These are phyloP conservation scores for Anthoceros angustus DNA, from an alignment of 225 moss, liverwort and hornwort species.

Conservation along the genomic window DNA sequence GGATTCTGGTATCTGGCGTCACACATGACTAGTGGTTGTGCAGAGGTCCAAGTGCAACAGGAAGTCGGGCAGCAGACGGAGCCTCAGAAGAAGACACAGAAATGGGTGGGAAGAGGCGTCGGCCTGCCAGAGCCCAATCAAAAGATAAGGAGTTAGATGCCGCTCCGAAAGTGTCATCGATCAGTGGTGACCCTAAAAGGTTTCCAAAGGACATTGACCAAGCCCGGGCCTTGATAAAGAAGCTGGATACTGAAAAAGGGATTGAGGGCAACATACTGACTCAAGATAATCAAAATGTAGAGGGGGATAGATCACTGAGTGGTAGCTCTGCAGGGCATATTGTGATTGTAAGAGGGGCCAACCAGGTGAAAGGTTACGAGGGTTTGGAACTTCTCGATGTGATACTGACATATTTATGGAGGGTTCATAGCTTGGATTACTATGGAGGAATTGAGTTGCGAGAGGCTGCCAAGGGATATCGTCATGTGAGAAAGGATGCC, in stretches of 20 bases:
- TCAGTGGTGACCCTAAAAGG: slow-evolving; percentile 66
- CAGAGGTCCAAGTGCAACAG: slow-evolving; percentile 75
- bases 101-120: slow-evolving; percentile 54
- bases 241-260: slow-evolving; percentile 84
- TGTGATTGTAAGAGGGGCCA: slow-evolving; percentile 85
- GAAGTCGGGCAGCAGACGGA: slow-evolving; percentile 35
- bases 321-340: slow-evolving; percentile 69
- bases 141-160: slow-evolving; percentile 88
- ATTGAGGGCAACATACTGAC: slow-evolving; percentile 65
- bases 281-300: slow-evolving; percentile 45
- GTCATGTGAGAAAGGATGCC: slow-evolving; percentile 67
- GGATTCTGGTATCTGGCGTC: not conserved
- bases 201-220: slow-evolving; percentile 72
- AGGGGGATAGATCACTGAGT: slow-evolving; percentile 51
- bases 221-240: slow-evolving; percentile 61
- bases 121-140: slow-evolving; percentile 34
- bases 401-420: slow-evolving; percentile 83
- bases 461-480: slow-evolving; percentile 68
- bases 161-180: slow-evolving; percentile 74
- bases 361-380: slow-evolving; percentile 93
- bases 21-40: not conserved
- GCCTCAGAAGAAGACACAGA: slow-evolving; percentile 71
- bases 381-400: slow-evolving; percentile 88
- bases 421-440: slow-evolving; percentile 86
- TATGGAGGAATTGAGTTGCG: slow-evolving; percentile 78